phyloP scores from a whole-genome alignment of 2,329 filamentous ascomycete genomes.

The Didymella segeticola region DNA sequence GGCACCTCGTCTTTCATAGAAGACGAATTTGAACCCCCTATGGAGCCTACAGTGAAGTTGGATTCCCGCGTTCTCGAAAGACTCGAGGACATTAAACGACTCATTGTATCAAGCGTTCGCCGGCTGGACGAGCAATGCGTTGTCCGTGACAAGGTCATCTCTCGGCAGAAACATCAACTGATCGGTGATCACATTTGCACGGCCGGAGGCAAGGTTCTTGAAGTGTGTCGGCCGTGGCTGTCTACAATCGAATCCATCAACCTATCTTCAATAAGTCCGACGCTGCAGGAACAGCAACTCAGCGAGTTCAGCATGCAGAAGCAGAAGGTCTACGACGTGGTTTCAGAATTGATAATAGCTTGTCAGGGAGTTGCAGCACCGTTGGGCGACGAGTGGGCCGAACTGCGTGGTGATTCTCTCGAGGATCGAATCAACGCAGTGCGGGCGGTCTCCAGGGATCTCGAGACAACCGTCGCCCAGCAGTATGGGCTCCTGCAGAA shows the following conservation, averaged over 20 bases:
- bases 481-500: constrained; percentile 87
- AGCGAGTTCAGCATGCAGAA: constrained; percentile 89
- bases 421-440: constrained; percentile 86
- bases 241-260: constrained; percentile 91
- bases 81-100: constrained; percentile 83
- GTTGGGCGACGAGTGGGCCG: constrained; percentile 92
- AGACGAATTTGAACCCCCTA: constrained; percentile 75
- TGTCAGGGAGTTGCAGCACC: constrained; percentile 94
- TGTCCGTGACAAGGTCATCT: constrained; percentile 81
- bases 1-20: constrained; percentile 76
- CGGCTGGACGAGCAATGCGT: constrained; percentile 85
- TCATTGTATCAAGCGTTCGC: constrained; percentile 84
- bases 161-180: constrained; percentile 76
- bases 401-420: constrained; percentile 86
- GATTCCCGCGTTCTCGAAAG: constrained; percentile 81
- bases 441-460: constrained; percentile 74
- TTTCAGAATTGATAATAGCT: constrained; percentile 84
- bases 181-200: constrained; percentile 84
- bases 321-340: constrained; percentile 90
- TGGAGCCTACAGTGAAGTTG: constrained; percentile 75
- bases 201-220: constrained; percentile 79
- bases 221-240: constrained; percentile 89
- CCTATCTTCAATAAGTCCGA: constrained; percentile 77
- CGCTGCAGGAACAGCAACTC: constrained; percentile 82
- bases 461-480: constrained; percentile 87